Evolutionary conservation across 768 basidiomycete species (phyloP), one percentile per base, ranked within the genome.

Genomic region (Rhodotorula babjevae): DNA sequence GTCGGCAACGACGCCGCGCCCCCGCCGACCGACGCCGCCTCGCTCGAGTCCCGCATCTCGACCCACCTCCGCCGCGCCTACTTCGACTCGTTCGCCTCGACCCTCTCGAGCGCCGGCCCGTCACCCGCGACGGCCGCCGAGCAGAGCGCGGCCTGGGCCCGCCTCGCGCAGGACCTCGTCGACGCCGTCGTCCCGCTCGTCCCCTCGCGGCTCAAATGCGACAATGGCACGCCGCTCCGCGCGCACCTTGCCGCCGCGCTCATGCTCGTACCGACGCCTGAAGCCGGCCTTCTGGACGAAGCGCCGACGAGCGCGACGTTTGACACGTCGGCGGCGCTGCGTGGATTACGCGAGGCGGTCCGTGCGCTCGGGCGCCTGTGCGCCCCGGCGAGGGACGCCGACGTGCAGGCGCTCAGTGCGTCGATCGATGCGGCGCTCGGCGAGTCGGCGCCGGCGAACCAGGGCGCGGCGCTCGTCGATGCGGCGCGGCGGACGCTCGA

Each of bases 331-430:
- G 18, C 18, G 3, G 55, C 46, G 2, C n/a, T 42, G 21, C 9
- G 18, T 1, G 47, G 18, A n/a, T 16, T 73, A 7, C 21, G 31
- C 10, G 18, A 33, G 19, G n/a, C 47, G 14, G 55, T 63, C 5
- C 18, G 16, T 8, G 19, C 52, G 5, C 52, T 73, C 5, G n/a
- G 29, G 9, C 44, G 59, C 7, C 52, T 73, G 9, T 73, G 72
- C 61, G 72, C 72, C 0, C 72, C 72, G 2, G 68, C 65, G 16
- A 57, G 73, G 7, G 73, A 74, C 47, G 21, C 3, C 14, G 31
- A 62, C 42, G 63, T 59, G n/a, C 5, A 21, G 1, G 3, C 50
- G 0, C 31, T 73, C 36, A 6, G n/a, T 42, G 53, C n/a, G 16
- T 11, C 29, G 14, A 29, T 69, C 58, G n/a, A 25, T 11, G 1